phyloP scores from a whole-genome alignment of 768 basidiomycete species.

The Kwoniella dejecticola region DNA sequence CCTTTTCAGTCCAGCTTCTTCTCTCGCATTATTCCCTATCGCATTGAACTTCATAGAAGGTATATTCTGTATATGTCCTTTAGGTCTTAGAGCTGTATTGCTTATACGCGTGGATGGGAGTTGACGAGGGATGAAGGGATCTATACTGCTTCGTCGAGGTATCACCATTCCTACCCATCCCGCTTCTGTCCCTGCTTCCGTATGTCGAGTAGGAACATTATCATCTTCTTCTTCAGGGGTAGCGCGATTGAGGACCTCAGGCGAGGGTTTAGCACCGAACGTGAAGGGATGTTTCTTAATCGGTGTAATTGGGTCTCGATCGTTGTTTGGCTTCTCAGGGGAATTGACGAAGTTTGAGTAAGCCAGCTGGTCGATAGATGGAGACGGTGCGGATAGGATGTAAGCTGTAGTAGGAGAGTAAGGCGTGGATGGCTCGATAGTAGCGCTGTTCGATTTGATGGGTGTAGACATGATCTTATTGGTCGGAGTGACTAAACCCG shows the following conservation, averaged over 20 bases:
- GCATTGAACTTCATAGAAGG: not conserved
- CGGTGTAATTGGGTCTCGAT: slow-evolving; percentile 3
- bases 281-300: slow-evolving; percentile 18
- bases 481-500: not conserved
- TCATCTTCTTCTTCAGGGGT: not conserved
- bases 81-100: not conserved
- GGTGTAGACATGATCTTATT: slow-evolving; percentile 10
- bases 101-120: slow-evolving; percentile 1
- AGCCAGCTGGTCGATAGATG: slow-evolving; percentile 10
- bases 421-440: slow-evolving; percentile 11
- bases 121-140: slow-evolving; percentile 5
- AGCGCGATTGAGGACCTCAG: not conserved
- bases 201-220: not conserved
- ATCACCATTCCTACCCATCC: not conserved
- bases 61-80: not conserved
- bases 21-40: not conserved
- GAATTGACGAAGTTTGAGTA: slow-evolving; percentile 3
- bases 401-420: slow-evolving; percentile 38
- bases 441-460: not conserved
- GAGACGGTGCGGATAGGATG: slow-evolving; percentile 29
- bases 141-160: not conserved
- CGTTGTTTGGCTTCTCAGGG: slow-evolving; percentile 1
- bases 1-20: slow-evolving; percentile 4
- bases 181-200: not conserved
- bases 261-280: slow-evolving; percentile 19